These are phyloP conservation scores for Crepidotus variabilis DNA, from an alignment of 768 basidiomycete species.

Conservation along the genomic window DNA sequence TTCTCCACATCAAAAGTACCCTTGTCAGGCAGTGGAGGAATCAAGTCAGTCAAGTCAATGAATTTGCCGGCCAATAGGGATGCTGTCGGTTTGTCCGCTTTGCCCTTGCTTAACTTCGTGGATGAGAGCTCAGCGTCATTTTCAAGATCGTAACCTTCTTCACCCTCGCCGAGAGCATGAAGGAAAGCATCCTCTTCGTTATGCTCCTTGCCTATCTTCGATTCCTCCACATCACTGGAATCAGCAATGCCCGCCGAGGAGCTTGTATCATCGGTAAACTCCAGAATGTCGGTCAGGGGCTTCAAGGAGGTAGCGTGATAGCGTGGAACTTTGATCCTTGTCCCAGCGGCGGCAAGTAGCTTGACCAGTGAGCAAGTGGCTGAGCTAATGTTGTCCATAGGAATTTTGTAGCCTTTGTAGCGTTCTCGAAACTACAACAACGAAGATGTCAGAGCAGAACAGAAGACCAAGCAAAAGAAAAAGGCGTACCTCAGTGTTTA, in stretches of 20 bases:
- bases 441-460: neutral
- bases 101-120: conserved; percentile 21
- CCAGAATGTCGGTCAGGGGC: conserved; percentile 30
- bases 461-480: neutral
- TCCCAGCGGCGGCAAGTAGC: conserved; percentile 40
- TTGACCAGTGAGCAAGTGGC: conserved; percentile 28
- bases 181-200: conserved; percentile 8
- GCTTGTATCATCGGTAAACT: conserved; percentile 33
- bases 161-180: conserved; percentile 17
- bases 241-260: conserved; percentile 16
- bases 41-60: conserved; percentile 65
- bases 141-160: conserved; percentile 16
- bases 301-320: conserved; percentile 33
- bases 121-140: conserved; percentile 5
- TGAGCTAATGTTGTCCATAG: conserved; percentile 42
- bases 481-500: conserved; percentile 66
- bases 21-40: conserved; percentile 81
- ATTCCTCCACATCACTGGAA: conserved; percentile 10
- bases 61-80: conserved; percentile 50
- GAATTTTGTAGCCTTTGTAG: conserved; percentile 70
- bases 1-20: conserved; percentile 81
- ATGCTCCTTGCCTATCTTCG: conserved; percentile 10
- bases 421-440: conserved; percentile 62
- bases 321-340: conserved; percentile 36
- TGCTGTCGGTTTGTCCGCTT: conserved; percentile 11